Percentiles rank a stretch among this genome's conserved stretches.
Conservation (phyloP, 495 filamentous ascomycete genomes). For the Hypomontagnella monticulosa region DNA sequence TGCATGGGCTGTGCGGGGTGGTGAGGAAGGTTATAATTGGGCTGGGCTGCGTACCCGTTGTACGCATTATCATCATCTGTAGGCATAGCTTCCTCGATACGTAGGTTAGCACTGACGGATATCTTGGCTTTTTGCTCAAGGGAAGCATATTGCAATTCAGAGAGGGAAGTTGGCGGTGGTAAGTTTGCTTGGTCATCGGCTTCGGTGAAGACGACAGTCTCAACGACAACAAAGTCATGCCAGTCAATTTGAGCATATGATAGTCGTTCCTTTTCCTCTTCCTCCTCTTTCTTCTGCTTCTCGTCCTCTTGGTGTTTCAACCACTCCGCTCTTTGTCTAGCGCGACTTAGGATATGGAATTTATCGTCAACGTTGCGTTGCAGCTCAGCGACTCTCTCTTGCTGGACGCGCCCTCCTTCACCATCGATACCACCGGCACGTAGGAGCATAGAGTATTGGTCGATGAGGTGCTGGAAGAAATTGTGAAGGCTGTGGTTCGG, state of each 20-base stretch:
- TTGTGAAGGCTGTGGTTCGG: constrained; percentile 95
- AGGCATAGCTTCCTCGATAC: constrained; percentile 97
- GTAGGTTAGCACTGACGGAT: constrained; percentile 79
- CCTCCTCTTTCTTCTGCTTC: constrained; percentile 88
- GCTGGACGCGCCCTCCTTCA: constrained; percentile 70
- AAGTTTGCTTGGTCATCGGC: constrained; percentile 86
- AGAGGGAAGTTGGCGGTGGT: constrained; percentile 86
- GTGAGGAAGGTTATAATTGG: constrained; percentile 45
- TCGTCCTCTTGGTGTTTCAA: constrained; percentile 84
- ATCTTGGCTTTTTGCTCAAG: constrained; percentile 93
- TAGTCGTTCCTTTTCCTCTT: constrained; percentile 83
- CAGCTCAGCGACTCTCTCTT: constrained; percentile 76
- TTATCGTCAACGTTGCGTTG: constrained; percentile 80
- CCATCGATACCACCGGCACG: constrained; percentile 73
- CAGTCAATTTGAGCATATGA: constrained; percentile 94
- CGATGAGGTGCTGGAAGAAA: constrained; percentile 89
- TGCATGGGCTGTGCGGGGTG: constrained; percentile 43
- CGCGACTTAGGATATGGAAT: constrained; percentile 80
- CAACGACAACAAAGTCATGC: constrained; percentile 97
- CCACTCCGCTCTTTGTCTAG: constrained; percentile 87
- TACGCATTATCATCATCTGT: constrained; percentile 71
- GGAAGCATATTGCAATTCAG: constrained; percentile 90
- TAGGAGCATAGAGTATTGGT: constrained; percentile 91
- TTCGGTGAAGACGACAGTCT: constrained; percentile 94
- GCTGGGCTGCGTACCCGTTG: constrained; percentile 63